These are phyloP conservation scores for Calonectria multiphialidica DNA, from an alignment of 2,329 filamentous ascomycete species.

Conservation along the genomic window DNA sequence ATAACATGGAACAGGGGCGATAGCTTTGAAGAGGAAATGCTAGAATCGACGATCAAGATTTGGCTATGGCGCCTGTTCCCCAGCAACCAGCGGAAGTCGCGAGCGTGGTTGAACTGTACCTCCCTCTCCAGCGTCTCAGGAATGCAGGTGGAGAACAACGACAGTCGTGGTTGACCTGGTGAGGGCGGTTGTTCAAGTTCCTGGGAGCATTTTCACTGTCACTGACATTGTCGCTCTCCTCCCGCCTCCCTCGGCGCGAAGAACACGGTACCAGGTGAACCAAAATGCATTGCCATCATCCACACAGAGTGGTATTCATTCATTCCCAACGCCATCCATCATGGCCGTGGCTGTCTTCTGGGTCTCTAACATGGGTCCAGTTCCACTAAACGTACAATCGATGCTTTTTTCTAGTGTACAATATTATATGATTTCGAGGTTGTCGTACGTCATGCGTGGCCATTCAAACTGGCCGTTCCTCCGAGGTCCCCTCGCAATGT, in stretches of 20 bases:
- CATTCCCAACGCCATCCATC: constrained; percentile 31
- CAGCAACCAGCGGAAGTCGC: background rate
- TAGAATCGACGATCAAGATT: background rate
- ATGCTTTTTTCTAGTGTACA: constrained; percentile 43
- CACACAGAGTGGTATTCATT: constrained; percentile 30
- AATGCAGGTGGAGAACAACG: background rate
- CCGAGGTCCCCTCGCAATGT: background rate
- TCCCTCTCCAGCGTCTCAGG: background rate
- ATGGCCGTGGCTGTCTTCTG: constrained; percentile 29
- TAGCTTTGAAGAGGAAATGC: background rate
- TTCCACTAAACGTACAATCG: constrained; percentile 45
- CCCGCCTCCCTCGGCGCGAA: background rate
- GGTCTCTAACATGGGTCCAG: constrained; percentile 30
- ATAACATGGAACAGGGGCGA: background rate
- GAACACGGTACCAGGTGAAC: background rate
- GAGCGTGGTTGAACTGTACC: background rate
- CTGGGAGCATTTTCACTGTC: background rate
- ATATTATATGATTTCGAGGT: constrained; percentile 27
- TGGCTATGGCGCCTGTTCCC: background rate
- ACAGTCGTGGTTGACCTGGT: background rate
- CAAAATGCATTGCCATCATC: background rate
- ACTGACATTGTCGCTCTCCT: background rate
- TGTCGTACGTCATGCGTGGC: background rate
- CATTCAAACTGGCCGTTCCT: background rate
- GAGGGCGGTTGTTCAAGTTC: background rate